Percentiles rank a stretch among this genome's conserved stretches.
Evolutionary conservation across 352 stramenopile species (phyloP).

Genomic region (Pythium coloratum): DNA sequence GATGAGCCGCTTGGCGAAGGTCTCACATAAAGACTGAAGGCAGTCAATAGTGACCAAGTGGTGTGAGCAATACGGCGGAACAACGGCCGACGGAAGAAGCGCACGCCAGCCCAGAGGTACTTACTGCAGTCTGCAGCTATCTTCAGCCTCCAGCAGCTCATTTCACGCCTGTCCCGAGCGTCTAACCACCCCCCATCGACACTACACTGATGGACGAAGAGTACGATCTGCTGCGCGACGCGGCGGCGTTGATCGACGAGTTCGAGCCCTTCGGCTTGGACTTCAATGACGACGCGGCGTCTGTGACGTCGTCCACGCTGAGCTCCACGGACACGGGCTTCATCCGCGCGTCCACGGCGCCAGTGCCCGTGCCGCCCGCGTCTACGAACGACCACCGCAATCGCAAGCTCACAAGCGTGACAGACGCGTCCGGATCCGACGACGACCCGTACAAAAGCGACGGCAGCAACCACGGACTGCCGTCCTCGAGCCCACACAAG

Average conservation of each 20-base stretch:
- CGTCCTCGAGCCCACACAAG: conserved; percentile 3
- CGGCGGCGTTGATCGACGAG: conserved; percentile 25
- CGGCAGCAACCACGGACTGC: conserved; percentile 12
- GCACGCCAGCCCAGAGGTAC: background rate
- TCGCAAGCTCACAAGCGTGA: background rate
- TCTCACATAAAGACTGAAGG: background rate
- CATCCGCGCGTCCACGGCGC: conserved; percentile 23
- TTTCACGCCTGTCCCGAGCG: background rate
- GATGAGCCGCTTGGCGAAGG: conserved; percentile 1
- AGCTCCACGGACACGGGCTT: conserved; percentile 23
- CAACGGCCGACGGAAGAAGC: background rate
- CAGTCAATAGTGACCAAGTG: background rate
- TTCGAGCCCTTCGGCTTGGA: conserved; percentile 24
- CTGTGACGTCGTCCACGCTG: background rate
- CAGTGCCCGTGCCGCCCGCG: conserved; percentile 13
- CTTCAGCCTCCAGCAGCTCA: background rate
- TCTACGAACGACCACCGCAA: background rate
- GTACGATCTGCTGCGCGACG: conserved; percentile 26
- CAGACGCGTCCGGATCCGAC: conserved; percentile 13
- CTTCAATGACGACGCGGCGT: conserved; percentile 10
- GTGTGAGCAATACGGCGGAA: background rate
- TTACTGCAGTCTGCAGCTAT: background rate
- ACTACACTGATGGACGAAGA: conserved; percentile 19
- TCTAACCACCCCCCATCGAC: background rate
- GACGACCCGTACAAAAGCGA: conserved; percentile 24